Conservation (phyloP, 1,284 basidiomycete species). For the Fomitopsis schrenkii region DNA sequence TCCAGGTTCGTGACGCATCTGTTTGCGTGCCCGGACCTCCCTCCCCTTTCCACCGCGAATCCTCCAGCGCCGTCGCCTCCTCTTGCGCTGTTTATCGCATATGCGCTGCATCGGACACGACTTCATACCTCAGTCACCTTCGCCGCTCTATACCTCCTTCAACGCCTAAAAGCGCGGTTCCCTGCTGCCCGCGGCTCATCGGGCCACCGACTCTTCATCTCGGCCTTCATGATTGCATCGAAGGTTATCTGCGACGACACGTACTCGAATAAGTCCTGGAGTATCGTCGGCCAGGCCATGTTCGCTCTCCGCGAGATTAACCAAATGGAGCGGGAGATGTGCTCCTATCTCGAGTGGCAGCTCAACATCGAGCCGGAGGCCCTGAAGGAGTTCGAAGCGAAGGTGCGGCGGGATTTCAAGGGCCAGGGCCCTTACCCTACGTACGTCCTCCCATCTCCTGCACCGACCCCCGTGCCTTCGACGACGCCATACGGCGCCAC, state of each 20-base stretch:
- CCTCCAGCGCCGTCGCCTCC: slow-evolving; percentile 49
- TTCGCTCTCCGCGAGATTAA: slow-evolving; percentile 90
- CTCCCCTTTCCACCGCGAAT: slow-evolving; percentile 26
- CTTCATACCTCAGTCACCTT: slow-evolving; percentile 81
- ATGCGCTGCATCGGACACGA: slow-evolving; percentile 86
- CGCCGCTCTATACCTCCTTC: slow-evolving; percentile 80
- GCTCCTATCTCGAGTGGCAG: slow-evolving; percentile 90
- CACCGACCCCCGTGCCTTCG: slow-evolving; percentile 49
- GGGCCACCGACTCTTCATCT: slow-evolving; percentile 88
- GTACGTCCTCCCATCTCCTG: slow-evolving; percentile 48
- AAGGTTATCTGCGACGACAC: slow-evolving; percentile 96
- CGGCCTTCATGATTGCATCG: slow-evolving; percentile 90
- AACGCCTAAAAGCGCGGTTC: slow-evolving; percentile 86
- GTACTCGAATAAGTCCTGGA: slow-evolving; percentile 95
- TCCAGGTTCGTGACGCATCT: slow-evolving; percentile 78
- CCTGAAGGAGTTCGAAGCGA: slow-evolving; percentile 58
- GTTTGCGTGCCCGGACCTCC: slow-evolving; percentile 67
- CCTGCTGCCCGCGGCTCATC: slow-evolving; percentile 90
- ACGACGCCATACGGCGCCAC: slow-evolving; percentile 34
- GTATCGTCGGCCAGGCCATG: slow-evolving; percentile 89
- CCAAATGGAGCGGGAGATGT: slow-evolving; percentile 96
- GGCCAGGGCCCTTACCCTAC: slow-evolving; percentile 53
- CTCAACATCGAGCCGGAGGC: slow-evolving; percentile 72
- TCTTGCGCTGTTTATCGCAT: slow-evolving; percentile 82
- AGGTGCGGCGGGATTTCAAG: slow-evolving; percentile 60